Evolutionary conservation across 2,329 filamentous ascomycete genomes (phyloP).

Genomic region (Macrophomina tecta): DNA sequence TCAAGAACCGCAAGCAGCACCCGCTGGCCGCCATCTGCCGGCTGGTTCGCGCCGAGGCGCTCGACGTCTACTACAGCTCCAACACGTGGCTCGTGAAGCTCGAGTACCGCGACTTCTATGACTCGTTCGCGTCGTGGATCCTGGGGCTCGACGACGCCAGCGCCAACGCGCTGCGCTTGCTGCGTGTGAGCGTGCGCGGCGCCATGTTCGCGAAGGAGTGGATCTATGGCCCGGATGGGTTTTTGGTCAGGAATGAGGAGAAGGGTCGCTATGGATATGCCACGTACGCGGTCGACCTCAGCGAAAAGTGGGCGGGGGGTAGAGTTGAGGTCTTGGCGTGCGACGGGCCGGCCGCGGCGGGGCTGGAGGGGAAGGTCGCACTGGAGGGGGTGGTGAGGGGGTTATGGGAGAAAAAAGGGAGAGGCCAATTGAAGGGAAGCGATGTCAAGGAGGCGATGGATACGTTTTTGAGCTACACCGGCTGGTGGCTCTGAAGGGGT

Average conservation of each 20-base stretch:
- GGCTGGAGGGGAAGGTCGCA: slow-evolving; percentile 35
- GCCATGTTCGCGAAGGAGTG: slow-evolving; percentile 40
- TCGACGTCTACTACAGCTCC: slow-evolving; percentile 49
- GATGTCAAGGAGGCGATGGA: slow-evolving; percentile 46
- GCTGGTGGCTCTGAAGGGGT: slow-evolving; percentile 29
- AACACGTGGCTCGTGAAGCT: slow-evolving; percentile 49
- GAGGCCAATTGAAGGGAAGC: slow-evolving; percentile 39
- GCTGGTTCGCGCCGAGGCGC: slow-evolving; percentile 44
- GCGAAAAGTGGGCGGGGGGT: slow-evolving; percentile 43
- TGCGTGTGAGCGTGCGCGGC: slow-evolving; percentile 43
- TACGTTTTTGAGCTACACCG: slow-evolving; percentile 42
- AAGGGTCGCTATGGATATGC: slow-evolving; percentile 41
- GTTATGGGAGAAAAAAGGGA: slow-evolving; percentile 43
- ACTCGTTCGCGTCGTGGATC: slow-evolving; percentile 48
- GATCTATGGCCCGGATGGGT: slow-evolving; percentile 31
- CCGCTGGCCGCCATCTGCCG: slow-evolving; percentile 44
- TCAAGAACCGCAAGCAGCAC: slow-evolving; percentile 44
- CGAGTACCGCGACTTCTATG: slow-evolving; percentile 48
- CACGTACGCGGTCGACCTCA: slow-evolving; percentile 45
- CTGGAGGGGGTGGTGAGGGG: slow-evolving; percentile 36
- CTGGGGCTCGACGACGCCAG: slow-evolving; percentile 40
- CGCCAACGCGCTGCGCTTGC: slow-evolving; percentile 39
- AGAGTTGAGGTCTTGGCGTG: slow-evolving; percentile 41
- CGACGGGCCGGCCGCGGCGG: slow-evolving; percentile 44
- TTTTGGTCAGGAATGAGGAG: neutral